Evolutionary conservation across 306 rosid genomes (phyloP).

Genomic region (Abrus precatorius): DNA sequence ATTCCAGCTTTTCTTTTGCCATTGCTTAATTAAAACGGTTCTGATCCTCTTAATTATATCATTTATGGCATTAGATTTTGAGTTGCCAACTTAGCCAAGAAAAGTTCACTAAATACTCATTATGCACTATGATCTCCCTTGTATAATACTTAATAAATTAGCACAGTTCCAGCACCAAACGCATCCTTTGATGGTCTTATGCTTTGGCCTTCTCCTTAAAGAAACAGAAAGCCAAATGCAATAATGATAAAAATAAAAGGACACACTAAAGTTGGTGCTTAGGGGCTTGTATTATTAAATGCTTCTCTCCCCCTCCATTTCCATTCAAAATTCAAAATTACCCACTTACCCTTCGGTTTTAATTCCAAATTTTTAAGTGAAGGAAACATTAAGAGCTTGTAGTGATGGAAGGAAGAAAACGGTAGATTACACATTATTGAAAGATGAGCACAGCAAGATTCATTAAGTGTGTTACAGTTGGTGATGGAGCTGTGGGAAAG

Average conservation of each 20-base stretch:
- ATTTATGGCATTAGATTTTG: conserved; percentile 9
- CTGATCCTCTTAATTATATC: conserved; percentile 1
- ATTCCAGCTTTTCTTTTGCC: too few species aligned
- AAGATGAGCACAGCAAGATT: conserved; percentile 24
- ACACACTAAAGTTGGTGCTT: conserved; percentile 14
- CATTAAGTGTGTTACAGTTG: conserved; percentile 31
- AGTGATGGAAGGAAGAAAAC: background rate
- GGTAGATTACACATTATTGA: background rate
- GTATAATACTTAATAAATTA: background rate
- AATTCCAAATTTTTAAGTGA: conserved; percentile 9
- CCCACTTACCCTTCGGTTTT: background rate
- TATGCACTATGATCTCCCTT: conserved; percentile 6
- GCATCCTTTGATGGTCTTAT: background rate
- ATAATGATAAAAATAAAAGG: conserved; percentile 27
- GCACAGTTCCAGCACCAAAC: conserved; percentile 6
- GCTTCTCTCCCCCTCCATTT: background rate
- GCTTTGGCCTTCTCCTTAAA: conserved; percentile 32
- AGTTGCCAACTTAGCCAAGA: background rate
- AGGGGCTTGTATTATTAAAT: conserved; percentile 15
- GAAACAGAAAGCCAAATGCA: conserved; percentile 23
- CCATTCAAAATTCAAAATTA: conserved; percentile 18
- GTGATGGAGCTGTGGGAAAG: conserved; percentile 32
- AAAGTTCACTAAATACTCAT: conserved; percentile 28
- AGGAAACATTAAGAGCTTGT: background rate
- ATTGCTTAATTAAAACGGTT: background rate